These are phyloP conservation scores for Eucalyptus sp. DNA, from an alignment of 345 rosid species.

Conservation along the genomic window DNA sequence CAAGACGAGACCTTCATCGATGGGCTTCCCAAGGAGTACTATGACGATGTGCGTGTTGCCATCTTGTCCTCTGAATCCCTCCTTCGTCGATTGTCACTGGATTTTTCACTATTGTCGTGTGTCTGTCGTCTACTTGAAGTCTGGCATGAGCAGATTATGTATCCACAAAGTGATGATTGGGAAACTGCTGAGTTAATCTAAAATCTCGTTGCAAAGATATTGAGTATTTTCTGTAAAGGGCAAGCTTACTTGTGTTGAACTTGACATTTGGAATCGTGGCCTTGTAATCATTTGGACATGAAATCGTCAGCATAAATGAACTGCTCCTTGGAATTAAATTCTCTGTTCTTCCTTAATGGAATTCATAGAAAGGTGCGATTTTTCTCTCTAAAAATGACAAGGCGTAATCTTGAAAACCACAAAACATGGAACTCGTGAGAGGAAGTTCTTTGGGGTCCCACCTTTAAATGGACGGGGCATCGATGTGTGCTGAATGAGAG, in stretches of 20 bases:
- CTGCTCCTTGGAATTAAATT: background rate
- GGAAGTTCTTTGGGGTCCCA: background rate
- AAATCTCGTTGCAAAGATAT: background rate
- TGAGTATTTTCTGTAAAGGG: background rate
- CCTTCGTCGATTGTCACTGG: background rate
- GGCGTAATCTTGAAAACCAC: background rate
- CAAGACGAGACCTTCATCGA: conserved; percentile 50
- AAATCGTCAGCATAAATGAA: background rate
- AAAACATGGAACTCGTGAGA: background rate
- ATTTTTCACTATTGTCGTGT: rapidly evolving
- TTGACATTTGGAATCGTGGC: background rate
- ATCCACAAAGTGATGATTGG: background rate
- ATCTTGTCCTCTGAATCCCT: background rate
- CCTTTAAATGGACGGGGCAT: background rate
- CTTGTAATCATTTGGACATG: background rate
- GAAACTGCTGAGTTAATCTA: background rate
- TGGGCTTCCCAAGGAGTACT: conserved; percentile 90
- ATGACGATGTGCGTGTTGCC: conserved; percentile 46
- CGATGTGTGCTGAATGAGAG: background rate
- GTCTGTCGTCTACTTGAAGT: too few species aligned
- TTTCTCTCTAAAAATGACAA: background rate
- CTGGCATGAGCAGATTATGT: rapidly evolving
- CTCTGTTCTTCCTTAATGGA: background rate
- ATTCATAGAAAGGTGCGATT: background rate
- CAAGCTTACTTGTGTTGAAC: background rate